Conservation (phyloP, 768 basidiomycete genomes). For the Dacryopinax spathularia region DNA sequence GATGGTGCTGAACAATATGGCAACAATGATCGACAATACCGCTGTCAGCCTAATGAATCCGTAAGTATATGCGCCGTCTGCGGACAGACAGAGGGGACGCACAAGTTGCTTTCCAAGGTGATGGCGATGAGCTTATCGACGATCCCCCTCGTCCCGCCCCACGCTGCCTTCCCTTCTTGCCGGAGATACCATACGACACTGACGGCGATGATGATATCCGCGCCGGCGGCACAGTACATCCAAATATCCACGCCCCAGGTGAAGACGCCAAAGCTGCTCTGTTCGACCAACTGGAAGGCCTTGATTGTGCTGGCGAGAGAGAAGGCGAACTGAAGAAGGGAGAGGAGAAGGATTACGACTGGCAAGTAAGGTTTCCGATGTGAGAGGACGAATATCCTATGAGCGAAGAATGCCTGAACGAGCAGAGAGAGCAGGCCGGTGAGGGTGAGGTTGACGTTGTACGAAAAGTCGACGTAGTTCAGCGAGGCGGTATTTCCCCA, state of each 20-base stretch:
- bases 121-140: background rate
- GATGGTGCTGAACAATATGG: background rate
- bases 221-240: background rate
- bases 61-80: background rate
- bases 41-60: background rate
- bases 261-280: constrained; percentile 3
- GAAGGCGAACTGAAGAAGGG: background rate
- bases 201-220: background rate
- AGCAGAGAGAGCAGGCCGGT: background rate
- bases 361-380: background rate
- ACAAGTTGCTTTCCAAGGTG: constrained; percentile 1
- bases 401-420: background rate
- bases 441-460: background rate
- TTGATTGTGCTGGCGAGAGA: background rate
- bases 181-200: background rate
- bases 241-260: background rate
- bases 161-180: background rate
- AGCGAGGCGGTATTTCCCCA: background rate
- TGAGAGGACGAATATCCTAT: background rate
- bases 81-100: background rate
- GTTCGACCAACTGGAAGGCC: background rate
- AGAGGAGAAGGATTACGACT: background rate
- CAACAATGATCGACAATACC: background rate
- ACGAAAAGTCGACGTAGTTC: constrained; percentile 3
- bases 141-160: background rate